These are phyloP conservation scores for Combretum micranthum DNA, from an alignment of 345 rosid genomes.

Conservation along the genomic window DNA sequence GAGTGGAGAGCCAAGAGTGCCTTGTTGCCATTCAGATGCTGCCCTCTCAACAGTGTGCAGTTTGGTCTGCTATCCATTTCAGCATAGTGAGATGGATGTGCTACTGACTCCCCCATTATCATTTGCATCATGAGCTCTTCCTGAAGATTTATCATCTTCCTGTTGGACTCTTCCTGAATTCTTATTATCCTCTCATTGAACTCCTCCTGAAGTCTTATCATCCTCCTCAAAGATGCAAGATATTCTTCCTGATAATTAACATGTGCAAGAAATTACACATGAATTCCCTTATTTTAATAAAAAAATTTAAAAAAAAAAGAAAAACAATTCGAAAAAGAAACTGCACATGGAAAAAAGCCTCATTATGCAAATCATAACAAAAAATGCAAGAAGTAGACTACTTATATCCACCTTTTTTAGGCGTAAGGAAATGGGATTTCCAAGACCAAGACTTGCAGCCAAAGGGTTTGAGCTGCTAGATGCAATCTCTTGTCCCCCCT, in stretches of 20 bases:
- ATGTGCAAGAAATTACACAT: background rate
- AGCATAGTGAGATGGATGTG: too few species aligned
- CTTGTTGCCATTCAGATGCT: too few species aligned
- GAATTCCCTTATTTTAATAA: too few species aligned
- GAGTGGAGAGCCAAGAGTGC: too few species aligned
- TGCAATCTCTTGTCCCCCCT: background rate
- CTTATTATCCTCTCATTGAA: background rate
- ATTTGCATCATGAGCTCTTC: background rate
- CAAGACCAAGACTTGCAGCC: background rate
- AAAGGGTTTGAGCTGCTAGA: background rate
- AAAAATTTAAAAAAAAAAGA: too few species aligned
- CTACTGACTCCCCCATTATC: background rate
- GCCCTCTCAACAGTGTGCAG: too few species aligned
- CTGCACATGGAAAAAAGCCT: too few species aligned
- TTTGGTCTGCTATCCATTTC: too few species aligned
- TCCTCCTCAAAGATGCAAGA: slow-evolving; percentile 8
- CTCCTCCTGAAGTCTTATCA: slow-evolving; percentile 1
- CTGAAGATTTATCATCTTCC: slow-evolving; percentile 1
- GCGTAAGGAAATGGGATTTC: slow-evolving; percentile 5
- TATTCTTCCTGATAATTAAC: slow-evolving; percentile 12
- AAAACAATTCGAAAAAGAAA: too few species aligned
- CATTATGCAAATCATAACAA: too few species aligned
- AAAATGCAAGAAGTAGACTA: too few species aligned
- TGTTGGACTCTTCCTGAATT: background rate
- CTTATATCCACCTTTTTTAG: slow-evolving; percentile 10